phyloP scores from a whole-genome alignment of 352 stramenopile species.

The Pythium sp. region DNA sequence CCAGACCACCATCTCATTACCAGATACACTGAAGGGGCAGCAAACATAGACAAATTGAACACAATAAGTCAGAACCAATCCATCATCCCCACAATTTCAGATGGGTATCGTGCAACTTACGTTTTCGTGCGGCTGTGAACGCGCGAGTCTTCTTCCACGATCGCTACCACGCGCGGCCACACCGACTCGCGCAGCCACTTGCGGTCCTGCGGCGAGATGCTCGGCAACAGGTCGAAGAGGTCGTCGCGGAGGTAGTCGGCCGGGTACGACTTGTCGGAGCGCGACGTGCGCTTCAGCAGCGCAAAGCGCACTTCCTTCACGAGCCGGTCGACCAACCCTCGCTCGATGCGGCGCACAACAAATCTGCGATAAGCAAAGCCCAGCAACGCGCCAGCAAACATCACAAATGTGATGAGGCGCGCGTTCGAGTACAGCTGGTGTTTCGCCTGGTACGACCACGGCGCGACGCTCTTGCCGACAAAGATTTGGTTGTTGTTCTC shows the following conservation, averaged over 20 bases:
- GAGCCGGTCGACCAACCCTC: conserved; percentile 51
- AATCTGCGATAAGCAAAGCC: conserved; percentile 34
- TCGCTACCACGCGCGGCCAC: conserved; percentile 52
- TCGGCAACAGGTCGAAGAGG: conserved; percentile 42
- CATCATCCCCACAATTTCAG: neutral
- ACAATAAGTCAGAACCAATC: conserved; percentile 4
- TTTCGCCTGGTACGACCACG: conserved; percentile 49
- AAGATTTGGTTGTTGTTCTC: conserved; percentile 47
- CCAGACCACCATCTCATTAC: conserved; percentile 50
- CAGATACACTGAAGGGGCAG: conserved; percentile 25
- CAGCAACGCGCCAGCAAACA: conserved; percentile 28
- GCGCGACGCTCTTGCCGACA: conserved; percentile 39
- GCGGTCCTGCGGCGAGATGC: conserved; percentile 35
- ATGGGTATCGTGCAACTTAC: conserved; percentile 27
- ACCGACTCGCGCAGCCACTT: conserved; percentile 52
- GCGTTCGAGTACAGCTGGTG: conserved; percentile 46
- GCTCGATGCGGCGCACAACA: conserved; percentile 41
- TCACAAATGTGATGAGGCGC: conserved; percentile 34
- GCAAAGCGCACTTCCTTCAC: conserved; percentile 71
- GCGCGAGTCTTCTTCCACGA: conserved; percentile 57
- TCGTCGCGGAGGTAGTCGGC: conserved; percentile 59
- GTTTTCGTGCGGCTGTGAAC: conserved; percentile 36
- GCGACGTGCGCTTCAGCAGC: conserved; percentile 41
- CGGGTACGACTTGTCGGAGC: conserved; percentile 42
- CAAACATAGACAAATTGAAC: conserved; percentile 9